Conservation (phyloP, 2,329 filamentous ascomycete species). For the Sphaerulina vaccinii region DNA sequence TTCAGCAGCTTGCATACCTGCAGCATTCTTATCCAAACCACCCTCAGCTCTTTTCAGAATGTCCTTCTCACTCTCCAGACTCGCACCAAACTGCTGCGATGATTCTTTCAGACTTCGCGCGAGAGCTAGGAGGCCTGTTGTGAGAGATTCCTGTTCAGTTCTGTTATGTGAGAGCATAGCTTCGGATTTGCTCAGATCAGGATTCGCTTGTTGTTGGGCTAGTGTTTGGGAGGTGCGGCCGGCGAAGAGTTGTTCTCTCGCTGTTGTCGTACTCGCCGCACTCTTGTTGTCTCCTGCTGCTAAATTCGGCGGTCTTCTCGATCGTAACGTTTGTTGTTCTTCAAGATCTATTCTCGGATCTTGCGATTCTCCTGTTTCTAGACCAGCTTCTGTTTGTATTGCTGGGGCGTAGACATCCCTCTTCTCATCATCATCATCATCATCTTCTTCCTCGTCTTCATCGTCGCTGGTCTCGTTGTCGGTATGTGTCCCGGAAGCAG, state of each 20-base stretch:
- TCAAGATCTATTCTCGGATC: slow-evolving; percentile 13
- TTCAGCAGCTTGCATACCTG: slow-evolving; percentile 72
- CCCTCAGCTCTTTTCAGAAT: slow-evolving; percentile 68
- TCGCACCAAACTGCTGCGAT: slow-evolving; percentile 67
- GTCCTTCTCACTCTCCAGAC: slow-evolving; percentile 72
- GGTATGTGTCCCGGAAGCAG: slow-evolving; percentile 49
- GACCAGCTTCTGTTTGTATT: slow-evolving; percentile 30
- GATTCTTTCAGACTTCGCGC: slow-evolving; percentile 74
- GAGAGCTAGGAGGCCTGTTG: slow-evolving; percentile 76
- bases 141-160: slow-evolving; percentile 78
- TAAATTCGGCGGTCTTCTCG: slow-evolving; percentile 20
- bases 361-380: slow-evolving; percentile 25
- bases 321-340: slow-evolving; percentile 17
- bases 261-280: slow-evolving; percentile 37
- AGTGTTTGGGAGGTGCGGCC: slow-evolving; percentile 24
- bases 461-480: slow-evolving; percentile 44
- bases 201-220: slow-evolving; percentile 5
- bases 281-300: slow-evolving; percentile 29
- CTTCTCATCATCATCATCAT: slow-evolving; percentile 41
- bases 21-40: slow-evolving; percentile 73
- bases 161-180: slow-evolving; percentile 73
- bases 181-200: slow-evolving; percentile 50
- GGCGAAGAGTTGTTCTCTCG: slow-evolving; percentile 40
- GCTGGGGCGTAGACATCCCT: slow-evolving; percentile 48
- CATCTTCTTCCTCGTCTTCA: slow-evolving; percentile 42